Evolutionary conservation across 2,329 filamentous ascomycete genomes (phyloP).

Genomic region (Achaetomium macrosporum): DNA sequence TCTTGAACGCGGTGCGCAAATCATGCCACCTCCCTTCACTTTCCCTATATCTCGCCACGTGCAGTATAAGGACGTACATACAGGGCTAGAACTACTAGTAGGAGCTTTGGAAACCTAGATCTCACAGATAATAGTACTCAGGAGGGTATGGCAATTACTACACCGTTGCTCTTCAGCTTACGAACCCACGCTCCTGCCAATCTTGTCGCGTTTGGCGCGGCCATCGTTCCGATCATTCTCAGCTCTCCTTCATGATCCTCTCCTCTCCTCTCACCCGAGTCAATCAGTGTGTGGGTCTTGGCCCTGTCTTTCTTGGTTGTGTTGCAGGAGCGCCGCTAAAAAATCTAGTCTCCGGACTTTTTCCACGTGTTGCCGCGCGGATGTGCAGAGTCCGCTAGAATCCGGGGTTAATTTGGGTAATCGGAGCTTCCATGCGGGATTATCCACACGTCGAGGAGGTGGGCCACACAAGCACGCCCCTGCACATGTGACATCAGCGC

Average conservation of each 20-base stretch:
- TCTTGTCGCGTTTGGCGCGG: background rate
- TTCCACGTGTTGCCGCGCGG: constrained; percentile 19
- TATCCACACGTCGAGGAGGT: constrained; percentile 7
- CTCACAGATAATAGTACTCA: no score
- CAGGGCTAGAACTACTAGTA: no score
- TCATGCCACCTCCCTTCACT: no score
- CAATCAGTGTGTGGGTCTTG: background rate
- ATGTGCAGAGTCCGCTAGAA: constrained; percentile 23
- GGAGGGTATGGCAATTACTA: no score
- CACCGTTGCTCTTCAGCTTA: no score
- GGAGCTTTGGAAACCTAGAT: no score
- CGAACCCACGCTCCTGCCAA: background rate
- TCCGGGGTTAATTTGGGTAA: constrained; percentile 29
- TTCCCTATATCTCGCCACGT: no score
- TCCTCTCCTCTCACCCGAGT: constrained; percentile 6
- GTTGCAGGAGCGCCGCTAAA: constrained; percentile 8
- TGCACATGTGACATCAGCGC: constrained; percentile 18
- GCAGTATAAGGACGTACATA: no score
- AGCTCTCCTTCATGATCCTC: background rate
- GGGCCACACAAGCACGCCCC: background rate
- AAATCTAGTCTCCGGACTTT: constrained; percentile 19
- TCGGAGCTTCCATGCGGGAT: constrained; percentile 20
- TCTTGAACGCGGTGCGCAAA: no score
- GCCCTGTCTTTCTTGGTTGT: background rate
- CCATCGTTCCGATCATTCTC: background rate